Evolutionary conservation across 495 filamentous ascomycete genomes (phyloP), one percentile per base, ranked within the genome.

Genomic region (Aspergillus carlsbadensis): DNA sequence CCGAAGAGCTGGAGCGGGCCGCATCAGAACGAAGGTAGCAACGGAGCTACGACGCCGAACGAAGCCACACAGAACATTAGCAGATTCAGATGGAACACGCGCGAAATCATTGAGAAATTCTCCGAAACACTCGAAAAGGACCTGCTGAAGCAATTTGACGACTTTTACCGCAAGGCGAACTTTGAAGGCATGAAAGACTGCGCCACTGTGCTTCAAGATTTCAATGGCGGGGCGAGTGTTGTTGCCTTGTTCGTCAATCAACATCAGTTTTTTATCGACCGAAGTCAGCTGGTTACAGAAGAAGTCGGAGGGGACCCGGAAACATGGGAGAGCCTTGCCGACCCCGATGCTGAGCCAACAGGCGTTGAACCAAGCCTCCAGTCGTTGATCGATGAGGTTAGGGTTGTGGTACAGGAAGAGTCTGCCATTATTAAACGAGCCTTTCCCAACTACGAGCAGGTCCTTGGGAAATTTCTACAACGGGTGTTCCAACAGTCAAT

Each of bases 181-280:
- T 95, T 94, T 61, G 91, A 97, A 59, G 89, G 92, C 54, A 99
- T 99, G 95, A 84, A 86, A 72, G 90, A 92, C 47, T 98, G 95
- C 66, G 92, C 95, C 18, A 90, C 88, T 54, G 94, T 96, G 34
- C 78, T 99, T 58, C 81, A 93, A 66, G 94, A 97, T 76, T 99
- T 99, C 80, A 96, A 91, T 72, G 90, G 91, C 29, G 95, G 95
- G 33, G 83, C 89, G 44, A 96, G 91, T 72, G 94, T 96, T 44
- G 92, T 97, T 64, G 92, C 88, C 26, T 78, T 92, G 43, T 99
- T 96, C 66, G 93, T 99, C 61, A 99, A 99, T 70, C 95, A 99
- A 71, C 95, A 98, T 74, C 88, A 96, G 65, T 98, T 98, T 73
- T 99, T 99, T 74, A 97, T 99, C 62, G 92, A 97, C 61, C 79